Conservation (phyloP, 2,329 filamentous ascomycete species). For the Colletotrichum simmondsii region DNA sequence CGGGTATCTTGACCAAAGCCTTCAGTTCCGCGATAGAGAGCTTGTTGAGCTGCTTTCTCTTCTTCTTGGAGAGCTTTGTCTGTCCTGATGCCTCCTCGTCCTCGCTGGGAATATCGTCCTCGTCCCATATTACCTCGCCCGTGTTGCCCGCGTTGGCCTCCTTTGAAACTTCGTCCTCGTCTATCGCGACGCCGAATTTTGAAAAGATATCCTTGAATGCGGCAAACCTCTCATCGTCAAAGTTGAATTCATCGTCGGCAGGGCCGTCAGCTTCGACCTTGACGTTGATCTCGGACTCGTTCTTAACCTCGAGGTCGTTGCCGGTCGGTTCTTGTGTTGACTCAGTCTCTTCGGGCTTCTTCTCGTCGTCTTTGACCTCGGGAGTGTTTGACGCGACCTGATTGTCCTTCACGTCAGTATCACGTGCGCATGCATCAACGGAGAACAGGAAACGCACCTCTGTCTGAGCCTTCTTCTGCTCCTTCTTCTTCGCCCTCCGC, state of each 20-base stretch:
- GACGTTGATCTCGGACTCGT: slow-evolving; percentile 46
- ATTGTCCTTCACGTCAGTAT: slow-evolving; percentile 7
- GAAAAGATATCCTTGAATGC: slow-evolving; percentile 86
- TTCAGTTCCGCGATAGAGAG: slow-evolving; percentile 96
- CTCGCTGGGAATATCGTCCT: slow-evolving; percentile 88
- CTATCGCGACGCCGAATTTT: slow-evolving; percentile 77
- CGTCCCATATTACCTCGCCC: slow-evolving; percentile 84
- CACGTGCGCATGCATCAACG: no score
- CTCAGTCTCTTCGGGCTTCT: slow-evolving; percentile 42
- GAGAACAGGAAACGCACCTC: slow-evolving; percentile 52
- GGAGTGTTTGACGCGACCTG: slow-evolving; percentile 33
- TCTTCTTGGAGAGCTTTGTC: slow-evolving; percentile 90
- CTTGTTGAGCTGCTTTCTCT: slow-evolving; percentile 90
- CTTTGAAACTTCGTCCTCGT: slow-evolving; percentile 71
- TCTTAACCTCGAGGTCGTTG: slow-evolving; percentile 56
- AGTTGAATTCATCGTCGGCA: slow-evolving; percentile 71
- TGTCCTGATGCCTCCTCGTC: slow-evolving; percentile 75
- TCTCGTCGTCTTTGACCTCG: slow-evolving; percentile 38
- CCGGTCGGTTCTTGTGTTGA: slow-evolving; percentile 38
- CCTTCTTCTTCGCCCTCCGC: slow-evolving; percentile 93
- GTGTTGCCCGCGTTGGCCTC: slow-evolving; percentile 79
- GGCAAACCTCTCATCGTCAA: slow-evolving; percentile 82
- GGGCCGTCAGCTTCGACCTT: slow-evolving; percentile 57
- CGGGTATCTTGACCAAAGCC: slow-evolving; percentile 87
- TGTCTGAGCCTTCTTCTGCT: slow-evolving; percentile 77